Evolutionary conservation across 2,329 filamentous ascomycete species (phyloP), one percentile per base, ranked within the genome.

Genomic region (Verticillium nonalfalfae): DNA sequence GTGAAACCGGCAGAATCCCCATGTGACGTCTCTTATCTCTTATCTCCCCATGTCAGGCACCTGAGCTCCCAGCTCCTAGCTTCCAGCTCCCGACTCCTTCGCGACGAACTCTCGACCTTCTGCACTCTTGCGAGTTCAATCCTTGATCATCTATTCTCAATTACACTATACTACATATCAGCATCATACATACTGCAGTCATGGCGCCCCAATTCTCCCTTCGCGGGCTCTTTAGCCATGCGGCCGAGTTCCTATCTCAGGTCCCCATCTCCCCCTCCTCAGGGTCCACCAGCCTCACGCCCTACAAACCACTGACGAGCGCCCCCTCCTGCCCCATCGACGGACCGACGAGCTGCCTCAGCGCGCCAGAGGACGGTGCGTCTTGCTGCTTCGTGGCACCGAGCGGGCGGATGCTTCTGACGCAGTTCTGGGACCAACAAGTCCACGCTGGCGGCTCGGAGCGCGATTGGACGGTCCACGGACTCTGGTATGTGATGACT

Each of bases 371-470:
- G 40, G 70, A 69, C 61, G 70, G 68, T 39, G 73, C 76, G 60
- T 73, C 74, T 13, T 79, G 77, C 68, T 80, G 77, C 65, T 77
- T 78, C 60, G 69, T 79, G 33, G 66, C 75, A 61, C 77, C 77
- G 0, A 75, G 76, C 18, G 77, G 77, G 6, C 70, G 75, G 26
- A 65, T 79, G 60, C 66, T 79, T 56, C 67, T 79, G 39, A 76
- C 77, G 2, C 77, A 79, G 69, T 78, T 78, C 68, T 80, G 77
- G 77, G 77, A 79, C 59, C 66, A 73, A 35, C 65, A 76, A 63
- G 67, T 73, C 21, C 75, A 78, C 62, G 74, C 72, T 4, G 70
- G 71, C 3, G 77, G 75, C n/a, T 67, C 71, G 4, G 76, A 79
- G 62, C 70, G 75, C 61, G 76, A 78, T 61, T 79, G 76, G 77